phyloP scores from a whole-genome alignment of 1,139 yeast genomes.

The Saccharomyces hybrid region DNA sequence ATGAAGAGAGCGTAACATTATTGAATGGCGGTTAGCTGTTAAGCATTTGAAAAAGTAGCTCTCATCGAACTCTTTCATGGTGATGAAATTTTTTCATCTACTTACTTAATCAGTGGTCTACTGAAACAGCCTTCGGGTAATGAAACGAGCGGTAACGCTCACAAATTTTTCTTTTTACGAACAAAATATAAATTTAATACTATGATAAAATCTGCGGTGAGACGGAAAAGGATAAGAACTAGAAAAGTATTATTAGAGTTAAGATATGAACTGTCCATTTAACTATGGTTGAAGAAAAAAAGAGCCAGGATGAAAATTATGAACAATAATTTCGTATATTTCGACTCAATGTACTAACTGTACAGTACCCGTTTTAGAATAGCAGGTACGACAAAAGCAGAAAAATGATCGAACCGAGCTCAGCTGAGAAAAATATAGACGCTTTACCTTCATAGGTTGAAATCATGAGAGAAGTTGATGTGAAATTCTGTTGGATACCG shows the following conservation, averaged over 20 bases:
- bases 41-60: neutral
- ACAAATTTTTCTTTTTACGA: neutral
- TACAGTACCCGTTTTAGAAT: neutral
- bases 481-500: neutral
- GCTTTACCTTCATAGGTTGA: neutral
- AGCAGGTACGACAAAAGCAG: neutral
- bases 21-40: neutral
- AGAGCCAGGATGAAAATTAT: neutral
- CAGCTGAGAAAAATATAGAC: neutral
- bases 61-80: neutral
- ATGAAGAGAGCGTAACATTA: neutral
- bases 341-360: neutral
- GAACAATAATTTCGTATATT: neutral
- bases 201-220: neutral
- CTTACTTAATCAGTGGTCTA: neutral
- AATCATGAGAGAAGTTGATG: neutral
- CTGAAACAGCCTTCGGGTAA: neutral
- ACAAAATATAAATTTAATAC: neutral
- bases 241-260: neutral
- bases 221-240: neutral
- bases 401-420: neutral
- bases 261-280: neutral
- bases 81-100: neutral
- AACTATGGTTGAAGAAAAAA: neutral
- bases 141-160: neutral